These are phyloP conservation scores for Candida pseudocylindracea DNA, from an alignment of 1,139 yeast species.

Conservation along the genomic window DNA sequence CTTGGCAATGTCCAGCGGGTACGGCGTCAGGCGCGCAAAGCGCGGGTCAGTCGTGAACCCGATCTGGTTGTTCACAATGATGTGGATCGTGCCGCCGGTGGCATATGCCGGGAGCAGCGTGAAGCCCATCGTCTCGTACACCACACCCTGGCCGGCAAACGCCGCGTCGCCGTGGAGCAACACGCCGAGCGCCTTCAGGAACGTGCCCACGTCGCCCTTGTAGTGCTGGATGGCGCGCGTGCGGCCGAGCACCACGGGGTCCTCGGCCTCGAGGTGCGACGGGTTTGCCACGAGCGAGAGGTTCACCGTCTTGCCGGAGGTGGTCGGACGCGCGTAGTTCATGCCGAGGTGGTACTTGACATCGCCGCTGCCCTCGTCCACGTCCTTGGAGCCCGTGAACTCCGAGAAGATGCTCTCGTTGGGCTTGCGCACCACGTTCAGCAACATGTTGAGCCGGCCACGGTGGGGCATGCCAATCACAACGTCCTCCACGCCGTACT, in stretches of 20 bases:
- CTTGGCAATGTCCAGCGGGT: constrained; percentile 96
- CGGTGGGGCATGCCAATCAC: constrained; percentile 99
- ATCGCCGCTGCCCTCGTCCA: constrained; percentile 93
- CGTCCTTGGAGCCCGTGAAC: constrained; percentile 73
- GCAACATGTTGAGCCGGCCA: constrained; percentile 94
- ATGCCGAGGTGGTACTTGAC: constrained; percentile 98
- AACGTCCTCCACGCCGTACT: constrained; percentile 81
- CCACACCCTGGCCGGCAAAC: constrained; percentile 97
- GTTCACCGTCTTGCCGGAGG: constrained; percentile 92
- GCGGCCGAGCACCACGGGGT: constrained; percentile 96
- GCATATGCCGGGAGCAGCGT: constrained; percentile 83
- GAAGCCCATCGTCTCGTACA: constrained; percentile 95
- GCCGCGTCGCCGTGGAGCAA: constrained; percentile 98
- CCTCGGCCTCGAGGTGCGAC: constrained; percentile 96
- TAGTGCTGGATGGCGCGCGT: constrained; percentile 91
- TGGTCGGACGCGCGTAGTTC: constrained; percentile 98
- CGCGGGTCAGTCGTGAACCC: constrained; percentile 99
- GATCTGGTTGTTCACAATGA: constrained; percentile 92
- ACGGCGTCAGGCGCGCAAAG: constrained; percentile 91
- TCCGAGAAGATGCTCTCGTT: constrained; percentile 94
- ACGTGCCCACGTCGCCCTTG: constrained; percentile 67
- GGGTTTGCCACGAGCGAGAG: constrained; percentile 95
- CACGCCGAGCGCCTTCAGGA: constrained; percentile 75
- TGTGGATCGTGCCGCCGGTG: constrained; percentile 96
- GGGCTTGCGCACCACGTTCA: constrained; percentile 96